Conservation (phyloP, 495 filamentous ascomycete species). For the Coniosporium apollinis region DNA sequence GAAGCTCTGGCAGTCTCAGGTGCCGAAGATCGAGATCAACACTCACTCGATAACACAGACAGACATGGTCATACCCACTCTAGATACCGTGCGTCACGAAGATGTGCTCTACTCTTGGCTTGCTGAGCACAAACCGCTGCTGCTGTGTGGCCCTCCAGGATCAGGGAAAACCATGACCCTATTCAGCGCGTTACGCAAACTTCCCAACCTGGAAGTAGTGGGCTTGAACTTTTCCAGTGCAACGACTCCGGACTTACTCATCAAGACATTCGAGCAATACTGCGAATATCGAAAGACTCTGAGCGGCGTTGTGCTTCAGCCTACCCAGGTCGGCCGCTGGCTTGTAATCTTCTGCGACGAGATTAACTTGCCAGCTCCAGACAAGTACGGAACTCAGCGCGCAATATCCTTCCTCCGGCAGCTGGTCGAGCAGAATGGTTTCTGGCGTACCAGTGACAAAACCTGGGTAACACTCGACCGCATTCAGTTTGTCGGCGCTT, state of each 20-base stretch:
- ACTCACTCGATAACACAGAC: slow-evolving; percentile 95
- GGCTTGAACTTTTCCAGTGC: slow-evolving; percentile 98
- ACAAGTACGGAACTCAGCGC: slow-evolving; percentile 93
- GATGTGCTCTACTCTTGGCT: slow-evolving; percentile 98
- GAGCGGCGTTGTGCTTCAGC: slow-evolving; percentile 88
- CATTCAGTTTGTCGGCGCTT: slow-evolving; percentile 97
- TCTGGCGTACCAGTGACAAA: slow-evolving; percentile 95
- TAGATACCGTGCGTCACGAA: slow-evolving; percentile 94
- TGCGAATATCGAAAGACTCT: slow-evolving; percentile 98
- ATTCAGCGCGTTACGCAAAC: slow-evolving; percentile 87
- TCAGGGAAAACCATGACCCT: slow-evolving; percentile 99
- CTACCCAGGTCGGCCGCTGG: slow-evolving; percentile 93
- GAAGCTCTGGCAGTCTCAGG: slow-evolving; percentile 84
- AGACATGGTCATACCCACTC: slow-evolving; percentile 90
- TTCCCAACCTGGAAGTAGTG: slow-evolving; percentile 97
- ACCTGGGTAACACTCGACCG: slow-evolving; percentile 95
- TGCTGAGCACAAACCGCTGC: slow-evolving; percentile 89
- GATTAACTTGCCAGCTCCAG: slow-evolving; percentile 96
- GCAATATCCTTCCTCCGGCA: slow-evolving; percentile 95
- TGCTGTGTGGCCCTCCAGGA: slow-evolving; percentile 92
- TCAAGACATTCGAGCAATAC: slow-evolving; percentile 99
- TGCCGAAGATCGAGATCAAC: slow-evolving; percentile 87
- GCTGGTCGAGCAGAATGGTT: slow-evolving; percentile 94
- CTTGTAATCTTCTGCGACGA: slow-evolving; percentile 98
- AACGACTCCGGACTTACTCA: slow-evolving; percentile 88